phyloP scores from a whole-genome alignment of 106 monocot species.

The Xerophyta viscosa region DNA sequence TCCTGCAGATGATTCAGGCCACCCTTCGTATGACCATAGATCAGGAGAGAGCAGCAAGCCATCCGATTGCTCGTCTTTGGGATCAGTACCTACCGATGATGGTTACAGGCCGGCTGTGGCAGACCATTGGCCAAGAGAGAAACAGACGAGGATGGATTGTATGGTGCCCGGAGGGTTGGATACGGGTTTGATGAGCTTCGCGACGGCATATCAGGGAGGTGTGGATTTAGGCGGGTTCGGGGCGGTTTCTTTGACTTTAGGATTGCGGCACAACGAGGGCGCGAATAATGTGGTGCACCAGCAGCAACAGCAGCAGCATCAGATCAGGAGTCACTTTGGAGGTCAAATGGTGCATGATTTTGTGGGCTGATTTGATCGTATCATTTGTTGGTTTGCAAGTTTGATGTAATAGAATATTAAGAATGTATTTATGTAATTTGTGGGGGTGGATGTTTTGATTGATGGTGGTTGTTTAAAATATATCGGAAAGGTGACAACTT shows the following conservation, averaged over 20 bases:
- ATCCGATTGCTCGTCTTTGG: slow-evolving; percentile 12
- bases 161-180: slow-evolving; percentile 3
- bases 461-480: too few species aligned
- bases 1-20: not conserved
- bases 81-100: not conserved
- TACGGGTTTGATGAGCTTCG: slow-evolving; percentile 14
- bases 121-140: slow-evolving; percentile 36
- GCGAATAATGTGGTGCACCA: slow-evolving; percentile 6
- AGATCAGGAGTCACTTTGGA: slow-evolving; percentile 30
- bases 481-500: too few species aligned
- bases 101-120: not conserved
- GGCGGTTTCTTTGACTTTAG: slow-evolving; percentile 40
- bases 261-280: slow-evolving; percentile 35
- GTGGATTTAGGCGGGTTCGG: slow-evolving; percentile 36
- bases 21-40: slow-evolving; percentile 3
- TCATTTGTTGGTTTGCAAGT: too few species aligned
- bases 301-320: slow-evolving; percentile 27
- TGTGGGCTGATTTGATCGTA: slow-evolving; percentile 29
- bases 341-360: slow-evolving; percentile 34
- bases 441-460: too few species aligned
- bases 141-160: slow-evolving; percentile 31
- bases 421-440: too few species aligned
- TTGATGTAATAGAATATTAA: too few species aligned
- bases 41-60: slow-evolving; percentile 13
- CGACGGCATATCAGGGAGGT: slow-evolving; percentile 12